Base-by-base conservation (phyloP, 768 basidiomycete species). In the Phanerodontia chrysosporium region DNA sequence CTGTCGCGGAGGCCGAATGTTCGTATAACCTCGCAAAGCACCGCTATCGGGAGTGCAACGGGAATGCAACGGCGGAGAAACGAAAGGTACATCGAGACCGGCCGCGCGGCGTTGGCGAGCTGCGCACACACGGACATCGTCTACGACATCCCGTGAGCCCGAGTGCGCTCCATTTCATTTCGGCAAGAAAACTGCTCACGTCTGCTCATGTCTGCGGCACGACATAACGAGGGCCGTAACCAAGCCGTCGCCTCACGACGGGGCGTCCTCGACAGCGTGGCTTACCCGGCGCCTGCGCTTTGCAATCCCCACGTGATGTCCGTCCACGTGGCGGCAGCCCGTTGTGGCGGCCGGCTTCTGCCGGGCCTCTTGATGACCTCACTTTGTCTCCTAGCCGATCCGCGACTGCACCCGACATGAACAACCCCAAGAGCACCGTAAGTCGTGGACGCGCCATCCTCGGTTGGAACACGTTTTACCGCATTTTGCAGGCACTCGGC, bases 401-500 rank as follows among this genome's bases (percentile, higher is more conserved):
- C n/a, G n/a, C n/a, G n/a, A n/a, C n/a, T 35, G 14, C 51, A 14
- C 14, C 9, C 7, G 46, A 1, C 45, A 62, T 62, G 61, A 62
- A 62, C 54, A 62, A 58, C 42, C 51, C 58, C 27, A 57, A 55
- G 24, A 62, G 58, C 44, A 55, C 58, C 2, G 61, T 62, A 48
- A 13, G 52, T 49, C 8, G 8, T 45, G 13, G 10, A 29, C 48
- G 48, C 22, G 24, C 28, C n/a, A n/a, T n/a, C n/a, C n/a, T n/a
- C n/a, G n/a, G n/a, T n/a, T n/a, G n/a, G n/a, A 16, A n/a, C 49
- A 4, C 29, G 44, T 22, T 27, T 42, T 42, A 18, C 29, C 21
- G n/a, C n/a, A n/a, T n/a, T 24, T 42, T n/a, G 25, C 30, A 74
- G 73, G 60, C 65, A 25, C 46, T 74, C 13, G 73, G 73, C 24